Conservation (phyloP, 768 basidiomycete genomes). For the Coprinopsis cinerea region DNA sequence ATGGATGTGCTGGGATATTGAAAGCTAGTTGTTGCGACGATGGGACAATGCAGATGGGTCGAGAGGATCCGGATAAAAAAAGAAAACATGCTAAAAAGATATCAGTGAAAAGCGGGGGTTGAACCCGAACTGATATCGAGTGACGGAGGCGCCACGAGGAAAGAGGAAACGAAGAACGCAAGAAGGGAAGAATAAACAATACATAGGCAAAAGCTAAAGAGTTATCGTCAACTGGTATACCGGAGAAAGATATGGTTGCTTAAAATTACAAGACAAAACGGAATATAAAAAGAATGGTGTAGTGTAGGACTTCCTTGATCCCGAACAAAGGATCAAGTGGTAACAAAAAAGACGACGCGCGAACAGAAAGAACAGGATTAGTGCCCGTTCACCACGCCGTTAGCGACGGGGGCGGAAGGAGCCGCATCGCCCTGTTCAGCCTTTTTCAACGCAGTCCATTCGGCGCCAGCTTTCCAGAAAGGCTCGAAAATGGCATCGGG, state of each 20-base stretch:
- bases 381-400: conserved; percentile 43
- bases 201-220: too few relatives aligned
- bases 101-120: conserved; percentile 65
- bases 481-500: conserved; percentile 80
- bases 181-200: conserved; percentile 11
- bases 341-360: too few relatives aligned
- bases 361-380: conserved; percentile 14
- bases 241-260: background rate
- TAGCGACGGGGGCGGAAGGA: too few relatives aligned
- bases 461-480: conserved; percentile 72
- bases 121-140: conserved; percentile 57
- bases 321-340: too few relatives aligned
- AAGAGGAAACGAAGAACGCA: conserved; percentile 14
- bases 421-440: too few relatives aligned
- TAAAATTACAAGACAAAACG: conserved; percentile 1
- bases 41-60: conserved; percentile 11
- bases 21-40: conserved; percentile 10
- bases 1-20: too few relatives aligned
- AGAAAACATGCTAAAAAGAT: background rate
- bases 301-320: too few relatives aligned
- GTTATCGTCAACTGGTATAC: conserved; percentile 13
- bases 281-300: background rate
- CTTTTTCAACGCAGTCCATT: conserved; percentile 25
- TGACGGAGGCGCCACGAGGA: background rate
- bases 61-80: background rate